Conservation (phyloP, 495 filamentous ascomycete genomes). For the Trichoderma virens region DNA sequence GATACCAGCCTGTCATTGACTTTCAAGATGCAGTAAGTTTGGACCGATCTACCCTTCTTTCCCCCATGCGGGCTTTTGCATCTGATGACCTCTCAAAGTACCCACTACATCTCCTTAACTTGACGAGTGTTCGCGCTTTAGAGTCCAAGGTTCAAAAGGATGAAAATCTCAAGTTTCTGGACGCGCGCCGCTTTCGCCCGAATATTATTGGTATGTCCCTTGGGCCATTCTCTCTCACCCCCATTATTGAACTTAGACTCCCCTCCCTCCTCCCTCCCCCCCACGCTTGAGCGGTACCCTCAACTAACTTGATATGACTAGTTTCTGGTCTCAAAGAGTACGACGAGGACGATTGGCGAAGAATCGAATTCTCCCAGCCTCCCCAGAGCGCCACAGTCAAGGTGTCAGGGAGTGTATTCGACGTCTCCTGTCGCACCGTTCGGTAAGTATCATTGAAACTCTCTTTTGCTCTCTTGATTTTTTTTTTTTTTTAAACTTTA, state of each 20-base stretch:
- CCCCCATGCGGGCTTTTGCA: not conserved
- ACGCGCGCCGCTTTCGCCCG: slow-evolving; percentile 66
- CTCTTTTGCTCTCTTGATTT: not conserved
- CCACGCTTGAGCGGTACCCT: not conserved
- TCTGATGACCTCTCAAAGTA: slow-evolving; percentile 39
- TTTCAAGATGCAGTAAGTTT: slow-evolving; percentile 71
- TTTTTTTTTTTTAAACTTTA: slow-evolving; percentile 5
- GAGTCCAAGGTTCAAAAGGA: slow-evolving; percentile 46
- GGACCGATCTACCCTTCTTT: not conserved
- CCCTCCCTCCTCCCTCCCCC: not conserved
- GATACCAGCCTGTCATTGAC: slow-evolving; percentile 69
- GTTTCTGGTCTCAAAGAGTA: slow-evolving; percentile 32
- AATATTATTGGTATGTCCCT: slow-evolving; percentile 61
- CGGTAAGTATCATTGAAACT: slow-evolving; percentile 26
- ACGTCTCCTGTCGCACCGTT: slow-evolving; percentile 64
- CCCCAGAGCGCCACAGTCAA: not conserved
- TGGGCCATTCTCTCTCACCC: not conserved
- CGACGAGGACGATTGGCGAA: slow-evolving; percentile 74
- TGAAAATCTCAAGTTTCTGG: slow-evolving; percentile 39
- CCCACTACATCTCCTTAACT: slow-evolving; percentile 72
- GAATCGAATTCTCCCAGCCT: slow-evolving; percentile 50
- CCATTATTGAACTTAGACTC: not conserved
- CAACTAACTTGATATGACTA: slow-evolving; percentile 13
- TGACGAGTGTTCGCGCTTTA: slow-evolving; percentile 65
- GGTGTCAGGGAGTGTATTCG: slow-evolving; percentile 19